Conservation (phyloP, 2,329 filamentous ascomycete species). For the Orbilia oligospora region DNA sequence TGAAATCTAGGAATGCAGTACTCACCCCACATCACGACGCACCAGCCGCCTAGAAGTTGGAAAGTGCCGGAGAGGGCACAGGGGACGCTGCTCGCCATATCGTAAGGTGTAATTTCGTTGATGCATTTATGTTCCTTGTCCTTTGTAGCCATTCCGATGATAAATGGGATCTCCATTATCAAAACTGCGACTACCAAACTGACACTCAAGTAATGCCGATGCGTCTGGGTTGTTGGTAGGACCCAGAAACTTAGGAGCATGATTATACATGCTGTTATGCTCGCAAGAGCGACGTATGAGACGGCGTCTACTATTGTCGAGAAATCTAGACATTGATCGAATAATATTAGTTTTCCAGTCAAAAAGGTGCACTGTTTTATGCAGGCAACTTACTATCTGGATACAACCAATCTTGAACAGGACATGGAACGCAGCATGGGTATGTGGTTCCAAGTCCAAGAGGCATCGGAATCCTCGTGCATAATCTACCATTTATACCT, state of each 20-base stretch:
- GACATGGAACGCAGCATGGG: slow-evolving; percentile 83
- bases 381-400: slow-evolving; percentile 70
- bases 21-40: slow-evolving; percentile 83
- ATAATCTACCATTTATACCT: slow-evolving; percentile 74
- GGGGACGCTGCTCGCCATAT: slow-evolving; percentile 84
- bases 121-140: slow-evolving; percentile 74
- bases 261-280: slow-evolving; percentile 80
- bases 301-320: slow-evolving; percentile 75
- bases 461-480: slow-evolving; percentile 67
- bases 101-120: slow-evolving; percentile 91
- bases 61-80: slow-evolving; percentile 92
- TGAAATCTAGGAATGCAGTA: background rate
- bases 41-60: slow-evolving; percentile 86
- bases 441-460: slow-evolving; percentile 74
- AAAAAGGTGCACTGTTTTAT: background rate
- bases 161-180: slow-evolving; percentile 80
- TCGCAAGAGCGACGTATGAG: slow-evolving; percentile 86
- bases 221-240: slow-evolving; percentile 88
- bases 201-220: slow-evolving; percentile 92
- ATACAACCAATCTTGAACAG: slow-evolving; percentile 83
- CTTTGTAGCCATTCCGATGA: slow-evolving; percentile 23
- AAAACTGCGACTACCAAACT: slow-evolving; percentile 82
- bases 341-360: slow-evolving; percentile 9
- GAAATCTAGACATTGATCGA: slow-evolving; percentile 74
- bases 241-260: slow-evolving; percentile 83